phyloP scores from a whole-genome alignment of 331 rosid species.

The Erythrophleum ivorense region DNA sequence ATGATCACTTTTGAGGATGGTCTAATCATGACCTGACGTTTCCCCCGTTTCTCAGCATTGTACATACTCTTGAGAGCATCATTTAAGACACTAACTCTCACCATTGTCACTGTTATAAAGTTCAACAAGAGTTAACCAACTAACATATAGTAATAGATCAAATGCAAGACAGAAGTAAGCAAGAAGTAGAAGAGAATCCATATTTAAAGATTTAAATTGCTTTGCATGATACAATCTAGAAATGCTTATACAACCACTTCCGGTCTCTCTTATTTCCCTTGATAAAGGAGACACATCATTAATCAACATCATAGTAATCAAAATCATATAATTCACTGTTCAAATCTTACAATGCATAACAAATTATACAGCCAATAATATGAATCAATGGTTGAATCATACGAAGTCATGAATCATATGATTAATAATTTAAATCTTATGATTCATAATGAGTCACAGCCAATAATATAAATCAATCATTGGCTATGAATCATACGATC shows the following conservation, averaged over 20 bases:
- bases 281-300: background rate
- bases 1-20: slow-evolving; percentile 62
- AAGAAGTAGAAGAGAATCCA: background rate
- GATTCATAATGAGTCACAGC: too few species aligned
- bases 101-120: slow-evolving; percentile 46
- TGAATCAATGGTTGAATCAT: too few species aligned
- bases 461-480: too few species aligned
- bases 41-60: slow-evolving; percentile 66
- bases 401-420: too few species aligned
- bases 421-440: too few species aligned
- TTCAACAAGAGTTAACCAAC: background rate
- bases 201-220: background rate
- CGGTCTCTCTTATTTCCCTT: background rate
- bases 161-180: background rate
- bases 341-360: too few species aligned
- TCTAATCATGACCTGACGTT: slow-evolving; percentile 66
- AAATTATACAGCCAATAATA: too few species aligned
- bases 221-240: background rate
- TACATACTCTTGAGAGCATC: slow-evolving; percentile 71
- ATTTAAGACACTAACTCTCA: slow-evolving; percentile 55
- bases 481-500: too few species aligned
- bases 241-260: background rate
- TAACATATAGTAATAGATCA: background rate
- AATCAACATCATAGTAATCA: background rate
- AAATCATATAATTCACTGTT: too few species aligned